These are phyloP conservation scores for Stachybotrys chlorohalonatus DNA, from an alignment of 2,329 filamentous ascomycete species.

Conservation along the genomic window DNA sequence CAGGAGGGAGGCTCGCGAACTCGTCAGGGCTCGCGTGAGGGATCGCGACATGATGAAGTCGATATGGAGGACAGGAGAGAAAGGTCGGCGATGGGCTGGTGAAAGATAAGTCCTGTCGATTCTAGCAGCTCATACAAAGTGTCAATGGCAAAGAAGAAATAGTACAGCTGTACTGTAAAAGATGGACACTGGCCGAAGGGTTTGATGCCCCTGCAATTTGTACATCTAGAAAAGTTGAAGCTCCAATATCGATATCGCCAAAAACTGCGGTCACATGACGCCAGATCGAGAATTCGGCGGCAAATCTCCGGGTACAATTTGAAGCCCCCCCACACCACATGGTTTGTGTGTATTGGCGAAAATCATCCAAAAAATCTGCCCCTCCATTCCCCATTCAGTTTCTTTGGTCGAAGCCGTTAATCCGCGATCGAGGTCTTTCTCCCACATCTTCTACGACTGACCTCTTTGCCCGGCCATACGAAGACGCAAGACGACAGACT, in stretches of 20 bases:
- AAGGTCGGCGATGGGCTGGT: not conserved
- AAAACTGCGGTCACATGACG: slow-evolving; percentile 29
- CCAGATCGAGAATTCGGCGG: slow-evolving; percentile 13
- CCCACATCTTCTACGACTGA: not conserved
- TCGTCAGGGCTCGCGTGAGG: slow-evolving; percentile 7
- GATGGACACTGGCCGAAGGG: not conserved
- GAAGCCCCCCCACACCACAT: slow-evolving; percentile 24
- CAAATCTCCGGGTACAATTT: slow-evolving; percentile 18
- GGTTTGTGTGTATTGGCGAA: slow-evolving; percentile 24
- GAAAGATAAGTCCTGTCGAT: not conserved
- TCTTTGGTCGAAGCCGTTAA: slow-evolving; percentile 7
- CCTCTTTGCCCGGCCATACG: not conserved
- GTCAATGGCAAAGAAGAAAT: not conserved
- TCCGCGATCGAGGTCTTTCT: slow-evolving; percentile 4
- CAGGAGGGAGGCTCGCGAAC: slow-evolving; percentile 4
- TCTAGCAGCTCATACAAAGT: too few species aligned
- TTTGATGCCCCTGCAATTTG: not conserved
- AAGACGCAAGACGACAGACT: not conserved
- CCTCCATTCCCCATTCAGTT: slow-evolving; percentile 22
- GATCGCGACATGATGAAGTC: slow-evolving; percentile 16
- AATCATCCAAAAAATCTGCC: slow-evolving; percentile 32
- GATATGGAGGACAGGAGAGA: not conserved
- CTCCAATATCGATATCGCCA: slow-evolving; percentile 3
- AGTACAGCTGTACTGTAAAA: not conserved
- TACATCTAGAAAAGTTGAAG: not conserved